phyloP scores from a whole-genome alignment of 371 early-diverging fungal genomes.

The Lichtheimia corymbifera region DNA sequence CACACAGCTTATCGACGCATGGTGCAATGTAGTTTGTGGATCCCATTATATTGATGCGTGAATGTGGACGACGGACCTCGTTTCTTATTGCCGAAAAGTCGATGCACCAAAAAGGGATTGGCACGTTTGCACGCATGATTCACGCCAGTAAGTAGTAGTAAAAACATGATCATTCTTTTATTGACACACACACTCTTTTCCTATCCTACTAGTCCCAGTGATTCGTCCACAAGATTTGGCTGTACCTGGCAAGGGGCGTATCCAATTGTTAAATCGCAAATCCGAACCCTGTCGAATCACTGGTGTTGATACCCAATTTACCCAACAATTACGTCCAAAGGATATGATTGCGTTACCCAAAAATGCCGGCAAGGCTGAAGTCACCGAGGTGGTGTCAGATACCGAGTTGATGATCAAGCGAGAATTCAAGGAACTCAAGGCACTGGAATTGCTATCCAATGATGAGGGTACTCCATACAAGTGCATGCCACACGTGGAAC shows the following conservation, averaged over 20 bases:
- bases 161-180: too few species aligned
- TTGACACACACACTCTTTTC: too few species aligned
- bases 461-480: constrained; percentile 72
- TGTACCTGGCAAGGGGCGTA: constrained; percentile 62
- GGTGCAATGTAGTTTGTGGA: constrained; percentile 81
- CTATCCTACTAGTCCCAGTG: constrained; percentile 69
- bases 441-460: constrained; percentile 59
- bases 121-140: constrained; percentile 73
- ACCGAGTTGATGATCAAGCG: constrained; percentile 65
- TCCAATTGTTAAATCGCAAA: constrained; percentile 63
- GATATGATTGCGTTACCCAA: constrained; percentile 58
- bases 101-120: constrained; percentile 84
- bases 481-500: constrained; percentile 87
- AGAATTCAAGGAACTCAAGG: constrained; percentile 69
- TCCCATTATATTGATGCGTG: constrained; percentile 83
- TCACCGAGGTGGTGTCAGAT: constrained; percentile 77
- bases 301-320: constrained; percentile 72
- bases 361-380: constrained; percentile 57
- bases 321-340: constrained; percentile 59
- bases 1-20: background rate
- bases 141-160: constrained; percentile 62
- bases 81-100: constrained; percentile 89
- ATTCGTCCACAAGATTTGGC: constrained; percentile 86
- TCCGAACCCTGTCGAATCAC: constrained; percentile 62
- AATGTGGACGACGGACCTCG: constrained; percentile 78